Conservation (phyloP, 2,329 filamentous ascomycete genomes). For the Alternaria consortialis region DNA sequence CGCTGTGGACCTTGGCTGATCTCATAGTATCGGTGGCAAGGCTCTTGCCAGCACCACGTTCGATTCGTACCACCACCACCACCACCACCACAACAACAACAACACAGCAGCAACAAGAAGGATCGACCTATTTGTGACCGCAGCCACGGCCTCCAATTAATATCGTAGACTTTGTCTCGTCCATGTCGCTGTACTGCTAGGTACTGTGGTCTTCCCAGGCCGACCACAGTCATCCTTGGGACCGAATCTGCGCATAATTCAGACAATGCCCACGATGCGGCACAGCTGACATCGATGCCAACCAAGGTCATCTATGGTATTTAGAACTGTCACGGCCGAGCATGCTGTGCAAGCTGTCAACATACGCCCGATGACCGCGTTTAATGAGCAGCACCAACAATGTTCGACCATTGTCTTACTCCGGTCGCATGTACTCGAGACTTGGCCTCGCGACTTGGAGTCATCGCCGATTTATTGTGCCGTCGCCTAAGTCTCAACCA, state of each 20-base stretch:
- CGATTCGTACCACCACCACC: neutral
- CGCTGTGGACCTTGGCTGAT: neutral
- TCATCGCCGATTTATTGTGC: neutral
- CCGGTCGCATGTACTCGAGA: neutral
- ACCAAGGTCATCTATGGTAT: neutral
- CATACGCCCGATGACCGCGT: neutral
- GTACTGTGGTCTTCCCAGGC: slow-evolving; percentile 14
- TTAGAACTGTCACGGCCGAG: neutral
- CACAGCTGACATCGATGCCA: slow-evolving; percentile 3
- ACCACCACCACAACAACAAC: no score
- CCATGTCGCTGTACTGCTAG: slow-evolving; percentile 4
- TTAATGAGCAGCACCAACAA: neutral
- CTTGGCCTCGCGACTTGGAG: neutral
- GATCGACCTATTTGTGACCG: neutral
- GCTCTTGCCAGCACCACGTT: neutral
- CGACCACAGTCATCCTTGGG: slow-evolving; percentile 18
- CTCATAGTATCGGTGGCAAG: neutral
- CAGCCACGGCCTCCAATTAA: neutral
- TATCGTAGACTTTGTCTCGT: slow-evolving; percentile 3
- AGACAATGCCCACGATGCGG: neutral
- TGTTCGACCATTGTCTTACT: neutral
- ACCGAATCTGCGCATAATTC: slow-evolving; percentile 10
- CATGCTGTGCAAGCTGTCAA: neutral
- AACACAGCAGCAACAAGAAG: neutral
- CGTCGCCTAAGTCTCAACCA: neutral